Evolutionary conservation across 148 eudicot genomes (phyloP), one percentile per base, ranked within the genome.

Genomic region (Cornus controversa): DNA sequence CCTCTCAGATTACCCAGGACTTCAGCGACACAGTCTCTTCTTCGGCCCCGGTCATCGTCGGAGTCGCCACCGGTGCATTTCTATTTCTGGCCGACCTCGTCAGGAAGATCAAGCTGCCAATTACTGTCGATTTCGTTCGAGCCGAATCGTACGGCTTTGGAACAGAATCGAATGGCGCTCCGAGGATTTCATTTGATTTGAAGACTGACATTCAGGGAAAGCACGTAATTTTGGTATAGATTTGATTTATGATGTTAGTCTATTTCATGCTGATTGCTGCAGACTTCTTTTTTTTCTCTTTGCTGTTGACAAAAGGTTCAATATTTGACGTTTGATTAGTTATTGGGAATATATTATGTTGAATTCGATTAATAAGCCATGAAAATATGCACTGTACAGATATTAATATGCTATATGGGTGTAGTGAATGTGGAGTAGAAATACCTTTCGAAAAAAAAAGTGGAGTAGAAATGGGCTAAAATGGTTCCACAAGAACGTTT

Each of bases 51-150:
- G 84, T 88, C 2, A 60, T 93, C 81, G 79, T 91, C 74, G 96
- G 94, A 24, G 96, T 91, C 22, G 98, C 92, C 58, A 91, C 94
- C 78, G 98, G 96, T 37, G 94, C 96, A 0, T 85, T 89, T 62
- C 77, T 89, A 1, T 90, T 91, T 78, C 84, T 89, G 0, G 92
- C 94, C 22, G 98, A 94, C 83, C 89, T 94, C 67, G 94, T 89
- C n/a, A 83, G 98, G 40, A 84, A 78, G 16, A 65, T 94, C 72
- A 77, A 84, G 1, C 28, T 94, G 23, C 92, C 94, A 0, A 2
- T 91, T 9, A 36, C 80, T n/a, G 85, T 93, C 8, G 96, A 93
- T 78, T 82, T 91, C 28, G 45, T 93, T 15, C 88, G 94, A 23
- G 91, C 78, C 29, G 78, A 82, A 7, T 91, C 96, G 0, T 93